phyloP scores from a whole-genome alignment of 2,329 filamentous ascomycete species.

The Triangularia setosa region DNA sequence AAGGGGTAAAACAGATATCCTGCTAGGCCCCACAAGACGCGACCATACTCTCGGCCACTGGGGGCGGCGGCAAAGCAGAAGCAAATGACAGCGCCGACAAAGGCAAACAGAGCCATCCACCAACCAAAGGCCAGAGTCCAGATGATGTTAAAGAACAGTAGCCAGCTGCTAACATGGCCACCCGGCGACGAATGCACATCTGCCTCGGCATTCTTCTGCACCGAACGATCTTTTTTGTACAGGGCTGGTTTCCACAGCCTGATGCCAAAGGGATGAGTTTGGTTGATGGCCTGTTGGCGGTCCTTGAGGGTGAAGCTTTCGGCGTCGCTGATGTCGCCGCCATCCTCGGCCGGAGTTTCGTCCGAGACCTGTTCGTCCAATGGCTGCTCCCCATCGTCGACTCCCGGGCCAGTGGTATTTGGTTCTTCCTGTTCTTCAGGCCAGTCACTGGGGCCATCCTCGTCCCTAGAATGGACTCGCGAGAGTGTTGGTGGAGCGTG shows the following conservation, averaged over 20 bases:
- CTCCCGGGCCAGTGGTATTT: constrained; percentile 12
- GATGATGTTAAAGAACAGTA: constrained; percentile 81
- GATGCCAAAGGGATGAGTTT: constrained; percentile 98
- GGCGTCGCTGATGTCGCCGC: constrained; percentile 73
- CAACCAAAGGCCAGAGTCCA: constrained; percentile 94
- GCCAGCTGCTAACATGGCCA: constrained; percentile 75
- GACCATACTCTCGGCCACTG: constrained; percentile 81
- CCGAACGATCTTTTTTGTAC: constrained; percentile 96
- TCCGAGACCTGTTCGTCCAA: constrained; percentile 32
- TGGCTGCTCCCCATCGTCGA: constrained; percentile 30
- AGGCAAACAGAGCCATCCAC: constrained; percentile 83
- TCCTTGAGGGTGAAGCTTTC: constrained; percentile 98
- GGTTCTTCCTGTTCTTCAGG: constrained; percentile 20
- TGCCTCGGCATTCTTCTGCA: constrained; percentile 91
- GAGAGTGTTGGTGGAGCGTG: constrained; percentile 31
- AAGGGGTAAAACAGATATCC: constrained; percentile 93
- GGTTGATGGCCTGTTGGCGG: constrained; percentile 94
- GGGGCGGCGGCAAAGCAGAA: constrained; percentile 73
- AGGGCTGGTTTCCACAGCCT: constrained; percentile 97
- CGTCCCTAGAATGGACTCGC: constrained; percentile 31
- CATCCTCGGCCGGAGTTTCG: constrained; percentile 37
- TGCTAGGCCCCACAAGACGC: constrained; percentile 76
- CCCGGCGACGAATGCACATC: constrained; percentile 96
- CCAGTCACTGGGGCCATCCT: constrained; percentile 23
- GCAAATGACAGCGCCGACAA: constrained; percentile 71